These are phyloP conservation scores for Drechmeria coniospora DNA, from an alignment of 2,329 filamentous ascomycete species.

Conservation along the genomic window DNA sequence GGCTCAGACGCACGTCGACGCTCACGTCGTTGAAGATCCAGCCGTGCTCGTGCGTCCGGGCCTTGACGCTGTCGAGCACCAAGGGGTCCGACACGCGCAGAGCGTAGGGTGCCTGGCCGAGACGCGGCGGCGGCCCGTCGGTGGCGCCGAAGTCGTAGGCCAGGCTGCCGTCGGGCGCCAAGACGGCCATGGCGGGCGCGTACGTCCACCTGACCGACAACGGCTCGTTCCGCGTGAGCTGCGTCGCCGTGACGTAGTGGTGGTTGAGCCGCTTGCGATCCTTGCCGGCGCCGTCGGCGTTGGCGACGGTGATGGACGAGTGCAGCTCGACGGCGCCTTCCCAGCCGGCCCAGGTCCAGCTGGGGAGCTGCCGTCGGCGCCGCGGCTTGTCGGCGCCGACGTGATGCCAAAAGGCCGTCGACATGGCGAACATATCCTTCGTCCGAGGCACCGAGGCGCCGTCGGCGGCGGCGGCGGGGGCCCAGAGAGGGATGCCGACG, in stretches of 20 bases:
- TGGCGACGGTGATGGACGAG: constrained; percentile 17
- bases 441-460: constrained; percentile 10
- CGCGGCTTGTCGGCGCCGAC: constrained; percentile 10
- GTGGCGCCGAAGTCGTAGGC: constrained; percentile 15
- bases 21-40: constrained; percentile 21
- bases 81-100: constrained; percentile 18
- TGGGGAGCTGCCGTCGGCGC: constrained; percentile 16
- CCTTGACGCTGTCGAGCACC: constrained; percentile 19
- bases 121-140: constrained; percentile 7
- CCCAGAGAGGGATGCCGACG: constrained; percentile 18
- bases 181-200: constrained; percentile 16
- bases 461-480: constrained; percentile 6
- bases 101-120: constrained; percentile 12
- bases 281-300: constrained; percentile 12
- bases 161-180: constrained; percentile 13
- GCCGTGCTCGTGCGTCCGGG: constrained; percentile 13
- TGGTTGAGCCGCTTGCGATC: constrained; percentile 17
- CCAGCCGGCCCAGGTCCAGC: constrained; percentile 23
- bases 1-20: constrained; percentile 17
- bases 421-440: constrained; percentile 16
- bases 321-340: constrained; percentile 17
- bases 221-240: constrained; percentile 17
- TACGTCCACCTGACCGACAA: constrained; percentile 18
- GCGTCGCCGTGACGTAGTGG: constrained; percentile 19
- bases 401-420: constrained; percentile 22